These are phyloP conservation scores for Seiridium cupressi DNA, from an alignment of 2,329 filamentous ascomycete genomes.

Conservation along the genomic window DNA sequence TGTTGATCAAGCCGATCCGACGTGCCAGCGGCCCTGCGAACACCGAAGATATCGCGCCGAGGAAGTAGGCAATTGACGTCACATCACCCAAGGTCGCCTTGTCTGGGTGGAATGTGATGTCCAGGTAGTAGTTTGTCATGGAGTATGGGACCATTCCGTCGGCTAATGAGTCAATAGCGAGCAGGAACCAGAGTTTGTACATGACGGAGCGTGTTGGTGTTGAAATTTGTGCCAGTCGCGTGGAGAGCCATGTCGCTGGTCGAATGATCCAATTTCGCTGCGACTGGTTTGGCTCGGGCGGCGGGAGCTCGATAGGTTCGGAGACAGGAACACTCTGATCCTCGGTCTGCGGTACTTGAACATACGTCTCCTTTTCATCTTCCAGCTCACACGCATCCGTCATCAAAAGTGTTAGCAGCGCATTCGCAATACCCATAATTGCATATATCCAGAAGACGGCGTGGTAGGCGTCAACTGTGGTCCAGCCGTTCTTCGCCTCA, in stretches of 20 bases:
- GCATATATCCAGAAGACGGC: constrained; percentile 58
- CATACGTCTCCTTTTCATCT: constrained; percentile 17
- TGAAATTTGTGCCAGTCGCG: constrained; percentile 54
- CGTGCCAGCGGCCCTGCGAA: constrained; percentile 58
- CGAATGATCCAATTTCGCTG: constrained; percentile 13
- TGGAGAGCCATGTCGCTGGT: constrained; percentile 23
- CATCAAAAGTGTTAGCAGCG: constrained; percentile 42
- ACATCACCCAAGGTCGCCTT: constrained; percentile 62
- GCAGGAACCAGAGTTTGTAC: constrained; percentile 63
- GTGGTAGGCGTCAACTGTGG: constrained; percentile 52
- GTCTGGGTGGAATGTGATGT: constrained; percentile 50
- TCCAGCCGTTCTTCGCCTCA: constrained; percentile 43
- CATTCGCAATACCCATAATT: constrained; percentile 52
- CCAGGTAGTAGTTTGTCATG: constrained; percentile 58
- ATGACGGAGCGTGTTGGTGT: constrained; percentile 55
- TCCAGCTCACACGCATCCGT: constrained; percentile 50
- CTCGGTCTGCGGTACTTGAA: constrained; percentile 17
- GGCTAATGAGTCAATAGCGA: constrained; percentile 62
- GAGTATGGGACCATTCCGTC: constrained; percentile 64
- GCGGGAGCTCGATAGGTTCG: background rate
- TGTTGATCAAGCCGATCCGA: constrained; percentile 60
- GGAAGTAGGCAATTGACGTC: constrained; percentile 50
- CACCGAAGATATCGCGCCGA: constrained; percentile 51
- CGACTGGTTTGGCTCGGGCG: background rate
- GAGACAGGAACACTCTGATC: constrained; percentile 8